Base-by-base conservation (phyloP, 441 rosid species). In the Aquilaria agallochum region DNA sequence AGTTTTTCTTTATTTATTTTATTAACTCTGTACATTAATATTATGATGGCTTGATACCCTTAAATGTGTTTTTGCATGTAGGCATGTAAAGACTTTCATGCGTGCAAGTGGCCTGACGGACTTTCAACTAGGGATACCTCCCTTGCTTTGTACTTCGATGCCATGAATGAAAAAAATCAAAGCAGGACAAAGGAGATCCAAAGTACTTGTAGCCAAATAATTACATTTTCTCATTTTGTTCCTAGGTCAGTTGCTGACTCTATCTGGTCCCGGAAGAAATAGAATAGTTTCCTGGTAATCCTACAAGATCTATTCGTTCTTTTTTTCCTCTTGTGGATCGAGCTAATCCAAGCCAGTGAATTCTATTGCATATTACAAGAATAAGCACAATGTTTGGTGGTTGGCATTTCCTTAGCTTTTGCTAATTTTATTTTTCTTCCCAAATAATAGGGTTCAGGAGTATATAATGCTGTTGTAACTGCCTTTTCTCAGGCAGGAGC, bases 51-150 rank as follows among this genome's bases (percentile, higher is more conserved):
- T 15, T 31, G 53, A 49, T 45, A 44, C 47, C 13, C 52, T 12
- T 33, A n/a, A 6, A 2, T 31, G 34, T 54, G 30, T n/a, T 53
- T 65, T 20, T 52, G 9, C 27, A 3, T 31, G 31, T 67, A 87
- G 86, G 93, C 75, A 59, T 87, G 93, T 65, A 87, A 84, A 74
- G 93, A 87, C 71, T 87, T 69, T 59, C 86, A 74, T 13, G 86
- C 79, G 14, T 82, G 93, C 83, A 87, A 84, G 62, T 84, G 90
- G 90, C 90, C 93, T 8, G 65, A 30, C 12, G 68, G 63, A 31
- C 83, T 86, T 59, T 82, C 86, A 59, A 75, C 68, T 59, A 75
- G 76, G 60, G 81, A 80, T 15, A 51, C 65, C 49, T 80, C 88
- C 47, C 90, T 84, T 57, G 77, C 93, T 64, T 40, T 67, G 20